Base-by-base conservation (phyloP, 1,284 basidiomycete genomes). In the Blastosporella zonata region DNA sequence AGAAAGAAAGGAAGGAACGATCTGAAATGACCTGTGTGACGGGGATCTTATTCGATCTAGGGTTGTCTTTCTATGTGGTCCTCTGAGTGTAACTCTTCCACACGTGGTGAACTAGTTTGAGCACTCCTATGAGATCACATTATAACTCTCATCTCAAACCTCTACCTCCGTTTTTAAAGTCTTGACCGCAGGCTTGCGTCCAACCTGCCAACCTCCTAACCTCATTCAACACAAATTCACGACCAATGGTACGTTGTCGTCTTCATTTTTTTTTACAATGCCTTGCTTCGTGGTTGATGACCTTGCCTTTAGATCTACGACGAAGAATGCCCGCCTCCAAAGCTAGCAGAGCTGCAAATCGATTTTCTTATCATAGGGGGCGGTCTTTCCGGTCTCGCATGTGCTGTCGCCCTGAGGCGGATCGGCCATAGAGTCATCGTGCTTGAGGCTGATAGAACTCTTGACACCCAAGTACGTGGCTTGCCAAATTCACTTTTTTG, bases 391-490 rank as follows among this genome's bases (percentile, higher is more conserved):
- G 82, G 82, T 2, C 64, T 82, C 3, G 69, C 80, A 1, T 73
- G 72, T 47, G 82, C 82, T 0, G 67, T 79, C 50, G 72, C 79
- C 5, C 67, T 84, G 17, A 61, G 71, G 45, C 71, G 77, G 39
- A 75, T 75, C 4, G 83, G 83, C 5, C 82, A 85, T 58, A 58
- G 65, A 25, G 80, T 79, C 2, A 58, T 67, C 2, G 73, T 86
- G 2, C 59, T 84, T 8, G 84, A 86, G 56, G 66, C 68, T 39
- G 66, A 67, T 33, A 53, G 55, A 4, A 59, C 59, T 25, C 57
- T 69, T n/a, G 58, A 68, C 25, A 27, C 21, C 6, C 36, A 53
- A 28, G 62, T 63, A 38, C 41, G 56, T 53, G 13, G 22, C 21
- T 23, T 37, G 7, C 17, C 38, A 42, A 47, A 20, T 37, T 25